Evolutionary conservation across 352 stramenopile species (phyloP).

Genomic region (Aphanomyces astaci): DNA sequence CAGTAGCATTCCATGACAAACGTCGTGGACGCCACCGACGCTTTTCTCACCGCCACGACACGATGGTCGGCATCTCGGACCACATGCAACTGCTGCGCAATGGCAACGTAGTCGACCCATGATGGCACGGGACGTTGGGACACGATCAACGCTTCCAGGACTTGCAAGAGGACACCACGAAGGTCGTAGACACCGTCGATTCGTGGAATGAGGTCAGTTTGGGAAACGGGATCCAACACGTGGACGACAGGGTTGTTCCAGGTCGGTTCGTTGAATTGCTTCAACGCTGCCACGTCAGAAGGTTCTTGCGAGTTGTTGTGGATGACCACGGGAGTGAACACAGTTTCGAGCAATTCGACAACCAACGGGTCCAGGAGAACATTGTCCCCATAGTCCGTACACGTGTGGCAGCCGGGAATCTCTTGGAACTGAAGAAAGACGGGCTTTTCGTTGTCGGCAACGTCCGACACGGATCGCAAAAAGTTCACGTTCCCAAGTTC

Average conservation of each 20-base stretch:
- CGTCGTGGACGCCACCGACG: neutral
- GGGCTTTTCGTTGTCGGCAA: neutral
- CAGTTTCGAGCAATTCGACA: neutral
- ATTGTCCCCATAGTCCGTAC: neutral
- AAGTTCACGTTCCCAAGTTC: neutral
- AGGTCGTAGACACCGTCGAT: constrained; percentile 2
- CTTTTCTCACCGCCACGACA: neutral
- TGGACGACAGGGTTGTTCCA: neutral
- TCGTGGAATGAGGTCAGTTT: neutral
- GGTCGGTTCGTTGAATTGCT: neutral
- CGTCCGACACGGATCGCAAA: neutral
- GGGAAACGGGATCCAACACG: neutral
- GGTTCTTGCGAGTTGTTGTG: neutral
- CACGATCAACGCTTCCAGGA: neutral
- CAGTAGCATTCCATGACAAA: constrained; percentile 5
- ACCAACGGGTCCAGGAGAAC: neutral
- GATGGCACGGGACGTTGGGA: neutral
- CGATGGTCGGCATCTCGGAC: neutral
- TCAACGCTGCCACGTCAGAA: neutral
- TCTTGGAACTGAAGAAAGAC: neutral
- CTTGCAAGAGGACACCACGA: neutral
- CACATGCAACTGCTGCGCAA: neutral
- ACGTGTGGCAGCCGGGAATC: neutral
- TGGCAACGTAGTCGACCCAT: neutral
- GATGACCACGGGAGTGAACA: neutral